A percentile compares a stretch with the other conserved stretches of the same genome.
These are phyloP conservation scores for Globisporangium canariense DNA, from an alignment of 352 stramenopile species.

Conservation along the genomic window DNA sequence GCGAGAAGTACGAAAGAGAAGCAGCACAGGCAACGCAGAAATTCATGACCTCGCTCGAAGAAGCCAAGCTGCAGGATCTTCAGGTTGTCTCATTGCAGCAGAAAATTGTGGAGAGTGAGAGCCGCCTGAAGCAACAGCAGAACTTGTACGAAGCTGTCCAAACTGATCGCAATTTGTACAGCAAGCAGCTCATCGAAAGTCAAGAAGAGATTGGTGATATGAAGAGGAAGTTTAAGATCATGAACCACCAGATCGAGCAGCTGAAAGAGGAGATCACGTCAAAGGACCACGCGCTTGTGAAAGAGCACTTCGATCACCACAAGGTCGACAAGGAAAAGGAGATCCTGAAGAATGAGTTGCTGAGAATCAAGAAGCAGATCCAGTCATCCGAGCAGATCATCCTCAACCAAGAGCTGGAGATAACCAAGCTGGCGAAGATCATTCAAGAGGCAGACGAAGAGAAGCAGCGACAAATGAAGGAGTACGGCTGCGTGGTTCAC, in stretches of 20 bases:
- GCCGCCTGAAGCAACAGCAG: conserved; percentile 91
- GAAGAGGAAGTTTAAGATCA: conserved; percentile 90
- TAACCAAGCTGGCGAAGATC: conserved; percentile 82
- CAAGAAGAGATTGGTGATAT: conserved; percentile 89
- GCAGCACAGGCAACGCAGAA: conserved; percentile 69
- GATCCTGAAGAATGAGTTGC: conserved; percentile 85
- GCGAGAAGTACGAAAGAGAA: conserved; percentile 88
- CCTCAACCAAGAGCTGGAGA: conserved; percentile 79
- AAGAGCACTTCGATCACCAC: conserved; percentile 93
- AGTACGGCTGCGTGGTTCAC: conserved; percentile 79
- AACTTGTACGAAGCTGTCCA: conserved; percentile 92
- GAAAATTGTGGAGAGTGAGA: conserved; percentile 75
- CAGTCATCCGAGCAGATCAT: conserved; percentile 88
- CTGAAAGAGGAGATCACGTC: conserved; percentile 92
- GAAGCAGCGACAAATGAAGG: conserved; percentile 82
- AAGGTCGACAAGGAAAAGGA: conserved; percentile 93
- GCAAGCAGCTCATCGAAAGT: conserved; percentile 92
- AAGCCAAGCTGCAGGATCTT: conserved; percentile 75
- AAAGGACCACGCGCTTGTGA: conserved; percentile 90
- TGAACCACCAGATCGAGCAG: conserved; percentile 91
- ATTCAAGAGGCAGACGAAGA: conserved; percentile 91
- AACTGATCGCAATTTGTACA: conserved; percentile 91
- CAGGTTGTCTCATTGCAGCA: conserved; percentile 70
- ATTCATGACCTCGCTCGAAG: conserved; percentile 81
- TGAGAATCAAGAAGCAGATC: conserved; percentile 91